Base-by-base conservation (phyloP, 1,284 basidiomycete genomes). In the Cryptococcus jaspeensis region DNA sequence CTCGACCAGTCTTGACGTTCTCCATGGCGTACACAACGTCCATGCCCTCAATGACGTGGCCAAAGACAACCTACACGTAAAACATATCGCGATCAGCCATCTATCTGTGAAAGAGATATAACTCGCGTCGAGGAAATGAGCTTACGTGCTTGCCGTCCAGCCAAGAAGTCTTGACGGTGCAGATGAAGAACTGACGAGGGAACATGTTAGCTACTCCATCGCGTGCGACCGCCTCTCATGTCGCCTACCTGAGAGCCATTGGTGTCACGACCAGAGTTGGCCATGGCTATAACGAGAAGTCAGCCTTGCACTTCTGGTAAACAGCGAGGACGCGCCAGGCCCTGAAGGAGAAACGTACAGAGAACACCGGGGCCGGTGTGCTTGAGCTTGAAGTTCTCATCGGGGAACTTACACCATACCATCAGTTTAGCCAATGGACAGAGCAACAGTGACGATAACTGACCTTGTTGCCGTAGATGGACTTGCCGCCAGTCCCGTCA, bases 11-110 rank as follows among this genome's bases (percentile, higher is more conserved):
- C 87, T 89, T 74, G 46, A 75, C 66, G 57, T 55, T 62, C 88
- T 90, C 89, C 61, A 94, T 90, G 25, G 78, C 76, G 58, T 79
- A 73, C 39, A 96, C 82, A 60, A 95, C 79, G 63, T 93, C 88
- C 88, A 94, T 89, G 52, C 92, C 92, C 61, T 95, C 90, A 46
- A 95, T 64, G 55, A 96, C 89, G 66, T 85, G 85, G 58, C 93
- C 93, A 66, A 96, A 97, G 44, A 97, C 92, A 72, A 94, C 88
- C 87, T 89, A 38, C 6, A 6, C 20, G 28, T 36, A 22, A 9
- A 13, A 1, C 15, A 20, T 8, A 55, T 45, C 16, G 22, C n/a
- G 15, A 45, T 45, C 9, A 15, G 23, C 28, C n/a, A 16, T 12
- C 9, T 44, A 8, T 9, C 8, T 44, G 9, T 36, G 47, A 5